Evolutionary conservation across 352 stramenopile species (phyloP), one percentile per base, ranked within the genome.

Genomic region (Phytophthora citricola): DNA sequence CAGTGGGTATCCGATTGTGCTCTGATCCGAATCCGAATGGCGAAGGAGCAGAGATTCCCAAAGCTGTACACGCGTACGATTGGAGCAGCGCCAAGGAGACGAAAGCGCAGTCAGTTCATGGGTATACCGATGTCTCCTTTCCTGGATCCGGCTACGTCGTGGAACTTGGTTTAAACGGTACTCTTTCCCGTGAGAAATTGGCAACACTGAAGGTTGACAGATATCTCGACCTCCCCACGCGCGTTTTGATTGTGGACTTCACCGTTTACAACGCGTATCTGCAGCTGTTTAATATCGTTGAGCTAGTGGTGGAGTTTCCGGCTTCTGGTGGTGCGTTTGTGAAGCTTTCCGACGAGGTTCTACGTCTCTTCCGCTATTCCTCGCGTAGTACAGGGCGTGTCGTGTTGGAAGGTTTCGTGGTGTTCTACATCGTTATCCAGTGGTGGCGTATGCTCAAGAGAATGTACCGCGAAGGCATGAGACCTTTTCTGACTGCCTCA

Each of bases 231-330:
- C 71, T 91, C 17, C 78, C 78, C 4, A 90, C 84, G 4, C 80
- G 84, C 9, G 76, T 73, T 3, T 73, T 93, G 22, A 67, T 93
- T 7, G 52, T 91, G 20, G 82, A 93, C 34, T 74, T 89, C 38
- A 88, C 79, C 6, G 43, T 90, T 22, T 93, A 78, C 66, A 89
- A 91, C 55, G 71, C 80, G 7, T 88, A 89, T 57, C 46, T 87
- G 24, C 73, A 86, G 58, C 77, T 93, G 1, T 89, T 93, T 63
- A 83, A 84, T 48, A 66, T 81, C 5, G 75, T 93, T 8, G 68
- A 86, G 45, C 60, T 90, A 14, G 66, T 85, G 17, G 38, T 89
- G 43, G 84, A 93, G 46, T 90, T 93, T 57, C 84, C 82, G 0
- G 63, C 84, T 20, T 87, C 76, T 2, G 84, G 84, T 10, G 82